These are phyloP conservation scores for Fraxinus platypoda DNA, from an alignment of 305 asterid genomes.

Conservation along the genomic window DNA sequence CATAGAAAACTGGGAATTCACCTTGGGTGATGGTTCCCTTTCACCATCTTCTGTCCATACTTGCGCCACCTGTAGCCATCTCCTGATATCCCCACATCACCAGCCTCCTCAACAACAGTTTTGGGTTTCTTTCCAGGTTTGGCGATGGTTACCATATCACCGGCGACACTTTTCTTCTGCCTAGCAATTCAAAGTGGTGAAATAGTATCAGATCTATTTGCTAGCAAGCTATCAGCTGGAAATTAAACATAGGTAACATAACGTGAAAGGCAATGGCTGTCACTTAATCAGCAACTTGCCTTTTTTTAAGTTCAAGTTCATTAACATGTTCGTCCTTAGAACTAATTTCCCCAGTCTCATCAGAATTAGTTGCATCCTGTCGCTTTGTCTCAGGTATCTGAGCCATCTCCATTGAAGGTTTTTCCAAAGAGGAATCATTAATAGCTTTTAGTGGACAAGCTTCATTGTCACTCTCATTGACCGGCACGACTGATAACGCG, in stretches of 20 bases:
- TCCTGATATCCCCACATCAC: conserved; percentile 82
- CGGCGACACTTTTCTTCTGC: conserved; percentile 46
- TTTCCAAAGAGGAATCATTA: conserved; percentile 43
- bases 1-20: conserved; percentile 24
- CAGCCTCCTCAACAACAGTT: conserved; percentile 75
- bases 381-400: conserved; percentile 36
- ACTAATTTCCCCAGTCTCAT: conserved; percentile 46
- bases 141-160: conserved; percentile 42
- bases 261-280: conserved; percentile 17
- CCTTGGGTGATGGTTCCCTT: conserved; percentile 95
- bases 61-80: conserved; percentile 95
- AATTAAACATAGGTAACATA: background rate
- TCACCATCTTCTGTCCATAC: conserved; percentile 92
- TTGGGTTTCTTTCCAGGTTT: conserved; percentile 72
- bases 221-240: conserved; percentile 11
- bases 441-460: conserved; percentile 26
- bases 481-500: conserved; percentile 33
- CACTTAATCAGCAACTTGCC: conserved; percentile 39
- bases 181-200: conserved; percentile 39
- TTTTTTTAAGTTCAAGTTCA: conserved; percentile 56
- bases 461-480: conserved; percentile 35
- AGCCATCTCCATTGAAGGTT: conserved; percentile 31
- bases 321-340: conserved; percentile 45
- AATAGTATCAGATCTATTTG: conserved; percentile 21
- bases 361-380: conserved; percentile 53